Evolutionary conservation across 2,329 filamentous ascomycete species (phyloP), one percentile per base, ranked within the genome.

Genomic region (Epichloe gansuensis): DNA sequence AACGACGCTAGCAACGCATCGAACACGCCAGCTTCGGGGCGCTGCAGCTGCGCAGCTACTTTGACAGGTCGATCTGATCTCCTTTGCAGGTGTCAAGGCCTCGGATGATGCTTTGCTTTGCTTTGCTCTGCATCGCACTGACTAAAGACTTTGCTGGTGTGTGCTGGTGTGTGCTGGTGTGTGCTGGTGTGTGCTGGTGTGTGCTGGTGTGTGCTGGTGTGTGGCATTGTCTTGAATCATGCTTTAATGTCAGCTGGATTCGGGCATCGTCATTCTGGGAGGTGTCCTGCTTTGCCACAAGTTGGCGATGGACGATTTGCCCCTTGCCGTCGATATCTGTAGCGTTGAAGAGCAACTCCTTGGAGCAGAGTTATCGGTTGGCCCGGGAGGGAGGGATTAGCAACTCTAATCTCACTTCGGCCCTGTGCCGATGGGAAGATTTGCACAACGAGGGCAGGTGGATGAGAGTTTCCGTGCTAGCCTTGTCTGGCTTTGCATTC

Each of bases 21-120:
- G 41, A 45, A 51, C 41, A 38, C 49, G 49, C 49, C 41, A 46
- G 49, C 50, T 35, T 41, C 13, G 43, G 21, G 50, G 35, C 43
- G 50, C 35, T 51, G 49, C 48, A 35, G 28, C 37, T 7, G n/a
- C 21, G 49, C 48, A 35, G 28, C 37, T 7, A 28, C 21, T 45
- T 45, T 31, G 25, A 13, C 23, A 4, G 41, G 28, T 23, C 41
- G 41, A 43, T 43, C 41, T 25, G 41, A 43, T 43, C 17, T 43
- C 17, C 11, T 43, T 43, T 12, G 28, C 28, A 31, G 28, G 28
- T 31, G 9, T 31, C 28, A 31, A 31, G 28, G 8, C 8, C 8
- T 31, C 28, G 28, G 28, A 31, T 21, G 17, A 21, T 21, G 17
- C 17, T 21, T 21, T 21, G 17, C 17, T 21, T 21, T 21, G 17